Percentiles rank a stretch among this genome's conserved stretches.
phyloP scores from a whole-genome alignment of 2,329 filamentous ascomycete species.

The Cladosporium sp. region DNA sequence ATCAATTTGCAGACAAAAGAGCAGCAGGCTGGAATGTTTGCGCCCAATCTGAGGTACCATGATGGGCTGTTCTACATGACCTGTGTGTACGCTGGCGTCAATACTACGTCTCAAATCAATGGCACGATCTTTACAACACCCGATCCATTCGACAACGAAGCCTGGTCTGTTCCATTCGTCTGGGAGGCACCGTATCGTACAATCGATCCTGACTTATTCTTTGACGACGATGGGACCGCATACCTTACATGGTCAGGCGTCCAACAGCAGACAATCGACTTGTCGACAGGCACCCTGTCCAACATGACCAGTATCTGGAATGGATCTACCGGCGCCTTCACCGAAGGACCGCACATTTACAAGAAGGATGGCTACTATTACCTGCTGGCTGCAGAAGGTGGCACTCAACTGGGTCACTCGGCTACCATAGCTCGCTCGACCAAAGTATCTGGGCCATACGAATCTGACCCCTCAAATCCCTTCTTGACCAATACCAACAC shows the following conservation, averaged over 20 bases:
- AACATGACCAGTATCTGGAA: conserved; percentile 32
- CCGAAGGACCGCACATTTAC: conserved; percentile 38
- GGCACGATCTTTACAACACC: conserved; percentile 45
- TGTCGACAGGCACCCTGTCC: conserved; percentile 28
- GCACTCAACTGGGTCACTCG: conserved; percentile 38
- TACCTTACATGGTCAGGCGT: conserved; percentile 43
- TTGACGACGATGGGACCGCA: conserved; percentile 52
- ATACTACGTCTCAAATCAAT: conserved; percentile 32
- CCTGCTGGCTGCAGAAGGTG: conserved; percentile 34
- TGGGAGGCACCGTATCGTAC: conserved; percentile 32
- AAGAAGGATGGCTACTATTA: conserved; percentile 35
- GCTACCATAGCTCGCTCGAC: conserved; percentile 36
- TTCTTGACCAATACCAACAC: conserved; percentile 25
- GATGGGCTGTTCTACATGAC: conserved; percentile 38
- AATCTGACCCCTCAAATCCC: conserved; percentile 21
- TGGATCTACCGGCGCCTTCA: conserved; percentile 31
- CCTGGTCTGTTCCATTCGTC: conserved; percentile 48
- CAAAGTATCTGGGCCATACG: conserved; percentile 32
- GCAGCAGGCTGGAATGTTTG: conserved; percentile 38
- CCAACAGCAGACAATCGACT: conserved; percentile 30
- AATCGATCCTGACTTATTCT: conserved; percentile 38
- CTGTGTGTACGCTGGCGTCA: not conserved
- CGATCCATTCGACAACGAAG: conserved; percentile 38
- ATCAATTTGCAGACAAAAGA: conserved; percentile 29
- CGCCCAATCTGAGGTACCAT: conserved; percentile 38